phyloP scores from a whole-genome alignment of 2,329 filamentous ascomycete species.

The Nemania sp. region DNA sequence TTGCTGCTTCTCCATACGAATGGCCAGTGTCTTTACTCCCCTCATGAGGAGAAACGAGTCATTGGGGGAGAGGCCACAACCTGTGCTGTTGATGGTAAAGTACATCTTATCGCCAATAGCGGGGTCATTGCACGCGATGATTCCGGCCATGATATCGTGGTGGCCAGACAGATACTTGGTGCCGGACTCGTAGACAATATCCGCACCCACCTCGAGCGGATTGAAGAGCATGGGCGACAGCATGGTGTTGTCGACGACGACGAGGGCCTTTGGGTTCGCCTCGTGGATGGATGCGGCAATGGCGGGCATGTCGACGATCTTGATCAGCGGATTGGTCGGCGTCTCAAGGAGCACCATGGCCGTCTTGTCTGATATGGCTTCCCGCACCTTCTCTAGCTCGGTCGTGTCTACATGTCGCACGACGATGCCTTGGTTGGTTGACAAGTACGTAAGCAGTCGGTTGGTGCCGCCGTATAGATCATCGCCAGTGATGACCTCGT shows the following conservation, averaged over 20 bases:
- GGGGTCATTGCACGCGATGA: slow-evolving; percentile 87
- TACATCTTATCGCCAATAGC: slow-evolving; percentile 85
- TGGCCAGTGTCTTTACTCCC: slow-evolving; percentile 93
- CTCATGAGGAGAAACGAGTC: slow-evolving; percentile 95
- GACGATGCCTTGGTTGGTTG: slow-evolving; percentile 84
- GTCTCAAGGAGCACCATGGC: slow-evolving; percentile 96
- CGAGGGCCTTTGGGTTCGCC: slow-evolving; percentile 76
- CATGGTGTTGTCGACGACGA: slow-evolving; percentile 99
- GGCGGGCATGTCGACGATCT: slow-evolving; percentile 87
- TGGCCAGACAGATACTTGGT: slow-evolving; percentile 98
- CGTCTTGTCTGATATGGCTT: slow-evolving; percentile 76
- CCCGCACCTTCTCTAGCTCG: slow-evolving; percentile 68
- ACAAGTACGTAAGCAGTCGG: slow-evolving; percentile 88
- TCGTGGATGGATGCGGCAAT: slow-evolving; percentile 80
- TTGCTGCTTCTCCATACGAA: slow-evolving; percentile 99
- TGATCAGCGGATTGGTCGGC: slow-evolving; percentile 96
- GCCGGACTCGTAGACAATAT: slow-evolving; percentile 96
- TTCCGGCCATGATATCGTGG: slow-evolving; percentile 98
- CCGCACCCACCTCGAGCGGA: slow-evolving; percentile 90
- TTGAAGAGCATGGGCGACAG: slow-evolving; percentile 93
- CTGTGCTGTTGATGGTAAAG: slow-evolving; percentile 96
- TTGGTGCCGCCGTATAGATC: slow-evolving; percentile 97
- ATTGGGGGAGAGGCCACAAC: slow-evolving; percentile 91
- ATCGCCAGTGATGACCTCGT: slow-evolving; percentile 96
- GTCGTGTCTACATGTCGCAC: slow-evolving; percentile 98